phyloP scores from a whole-genome alignment of 768 basidiomycete species.

The Xerocomellus chrysenteron region DNA sequence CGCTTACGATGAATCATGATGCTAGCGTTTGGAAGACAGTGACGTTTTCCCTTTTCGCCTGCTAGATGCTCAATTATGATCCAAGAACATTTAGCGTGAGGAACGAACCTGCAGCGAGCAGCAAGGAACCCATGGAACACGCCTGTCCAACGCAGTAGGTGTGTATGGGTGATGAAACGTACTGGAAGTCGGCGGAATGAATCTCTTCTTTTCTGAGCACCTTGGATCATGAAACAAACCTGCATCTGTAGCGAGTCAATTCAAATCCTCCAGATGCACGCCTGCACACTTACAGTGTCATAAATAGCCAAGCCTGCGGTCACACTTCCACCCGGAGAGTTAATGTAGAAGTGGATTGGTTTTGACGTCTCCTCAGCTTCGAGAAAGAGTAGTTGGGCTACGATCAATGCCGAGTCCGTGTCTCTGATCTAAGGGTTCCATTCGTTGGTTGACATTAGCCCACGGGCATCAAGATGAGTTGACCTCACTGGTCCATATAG shows the following conservation, averaged over 20 bases:
- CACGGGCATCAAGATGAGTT: conserved; percentile 7
- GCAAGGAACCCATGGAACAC: conserved; percentile 92
- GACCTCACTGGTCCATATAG: conserved; percentile 81
- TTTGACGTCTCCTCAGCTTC: conserved; percentile 94
- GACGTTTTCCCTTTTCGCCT: conserved; percentile 87
- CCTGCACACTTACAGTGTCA: conserved; percentile 70
- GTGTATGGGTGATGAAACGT: conserved; percentile 92
- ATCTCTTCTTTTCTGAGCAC: conserved; percentile 15
- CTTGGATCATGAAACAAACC: conserved; percentile 39
- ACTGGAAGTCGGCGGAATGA: conserved; percentile 46
- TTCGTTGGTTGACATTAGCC: conserved; percentile 11
- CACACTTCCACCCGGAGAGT: conserved; percentile 94
- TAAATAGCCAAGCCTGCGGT: conserved; percentile 96
- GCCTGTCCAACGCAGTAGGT: conserved; percentile 97
- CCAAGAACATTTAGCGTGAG: conserved; percentile 2
- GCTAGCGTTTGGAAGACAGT: conserved; percentile 88
- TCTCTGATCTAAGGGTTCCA: conserved; percentile 70
- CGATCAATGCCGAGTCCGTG: conserved; percentile 81
- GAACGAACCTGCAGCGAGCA: conserved; percentile 73
- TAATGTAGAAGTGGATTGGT: conserved; percentile 96
- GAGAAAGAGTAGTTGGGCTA: conserved; percentile 91
- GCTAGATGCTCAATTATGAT: conserved; percentile 13
- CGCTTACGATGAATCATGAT: conserved; percentile 97
- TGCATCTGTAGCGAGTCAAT: conserved; percentile 56
- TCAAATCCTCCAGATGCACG: conserved; percentile 7